A percentile compares a stretch with the other conserved stretches of the same genome.
Conservation (phyloP, 2,329 filamentous ascomycete species). For the Ceratocystiopsis sp. region DNA sequence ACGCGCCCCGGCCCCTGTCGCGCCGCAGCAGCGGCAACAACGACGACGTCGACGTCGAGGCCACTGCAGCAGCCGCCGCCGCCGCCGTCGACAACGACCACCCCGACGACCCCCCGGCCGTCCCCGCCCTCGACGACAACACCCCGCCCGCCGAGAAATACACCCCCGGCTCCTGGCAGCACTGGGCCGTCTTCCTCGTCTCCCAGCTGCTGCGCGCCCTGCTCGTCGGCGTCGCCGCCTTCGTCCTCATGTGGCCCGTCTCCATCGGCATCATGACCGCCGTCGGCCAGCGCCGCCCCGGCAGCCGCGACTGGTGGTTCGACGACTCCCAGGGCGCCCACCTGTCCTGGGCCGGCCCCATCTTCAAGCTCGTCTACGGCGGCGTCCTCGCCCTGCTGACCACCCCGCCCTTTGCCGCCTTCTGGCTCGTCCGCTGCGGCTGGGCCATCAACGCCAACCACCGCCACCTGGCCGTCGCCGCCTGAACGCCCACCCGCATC, state of each 20-base stretch:
- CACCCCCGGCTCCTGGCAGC: constrained; percentile 12
- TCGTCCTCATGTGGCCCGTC: constrained; percentile 26
- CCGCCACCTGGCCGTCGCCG: constrained; percentile 5
- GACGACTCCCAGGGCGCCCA: constrained; percentile 7
- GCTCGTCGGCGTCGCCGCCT: constrained; percentile 20
- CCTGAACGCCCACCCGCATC: neutral
- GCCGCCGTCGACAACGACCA: neutral
- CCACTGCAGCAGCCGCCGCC: neutral
- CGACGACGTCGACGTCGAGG: neutral
- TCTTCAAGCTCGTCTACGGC: constrained; percentile 33
- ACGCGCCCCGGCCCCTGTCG: too few relatives aligned
- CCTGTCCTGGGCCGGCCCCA: constrained; percentile 25
- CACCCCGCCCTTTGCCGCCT: constrained; percentile 29
- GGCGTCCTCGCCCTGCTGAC: constrained; percentile 27
- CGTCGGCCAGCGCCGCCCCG: constrained; percentile 18
- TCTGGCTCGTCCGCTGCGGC: constrained; percentile 31
- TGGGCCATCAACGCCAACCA: constrained; percentile 19
- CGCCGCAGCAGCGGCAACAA: neutral
- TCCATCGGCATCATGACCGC: constrained; percentile 25
- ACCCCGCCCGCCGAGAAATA: constrained; percentile 10
- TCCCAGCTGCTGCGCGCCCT: constrained; percentile 21
- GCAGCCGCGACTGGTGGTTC: constrained; percentile 25
- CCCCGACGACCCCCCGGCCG: neutral
- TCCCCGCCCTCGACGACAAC: constrained; percentile 1
- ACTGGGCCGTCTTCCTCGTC: constrained; percentile 18